Evolutionary conservation across 352 stramenopile genomes (phyloP), one percentile per base, ranked within the genome.

Genomic region (Globisporangium camurandrum): DNA sequence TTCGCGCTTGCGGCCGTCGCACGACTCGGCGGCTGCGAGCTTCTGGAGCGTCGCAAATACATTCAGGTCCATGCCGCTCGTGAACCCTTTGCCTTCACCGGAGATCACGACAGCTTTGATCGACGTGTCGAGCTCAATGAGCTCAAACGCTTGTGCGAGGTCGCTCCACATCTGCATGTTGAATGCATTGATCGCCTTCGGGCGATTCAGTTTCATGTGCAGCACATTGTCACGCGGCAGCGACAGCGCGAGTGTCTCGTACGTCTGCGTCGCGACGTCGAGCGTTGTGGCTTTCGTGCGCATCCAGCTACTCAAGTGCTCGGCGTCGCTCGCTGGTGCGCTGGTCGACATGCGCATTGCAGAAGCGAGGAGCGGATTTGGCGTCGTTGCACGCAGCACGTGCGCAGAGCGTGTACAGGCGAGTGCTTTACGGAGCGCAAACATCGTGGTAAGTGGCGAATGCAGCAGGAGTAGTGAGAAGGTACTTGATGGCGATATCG

Each of bases 81-180:
- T 87, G 64, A 96, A 96, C 1, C 64, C 71, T 31, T 72, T 67
- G n/a, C 82, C 82, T 54, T 87, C 66, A 20, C 86, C 84, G 20
- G 79, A 87, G 39, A 96, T 60, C 11, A 96, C 54, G 14, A 95
- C 76, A 14, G 72, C 77, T 43, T 75, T 79, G 42, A 93, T 79
- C 56, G 63, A 81, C 56, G 69, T 56, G 31, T 89, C 76, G 9
- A 60, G 24, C 48, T 93, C 74, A 24, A 95, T 64, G 38, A 69
- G 55, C 27, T 84, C 62, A 33, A 94, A 96, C 16, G 73, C 68
- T 38, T 75, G 52, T 17, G 69, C 67, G 38, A 95, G 49, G 20
- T 96, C 86, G 27, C 74, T 58, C 86, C 86, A 96, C 75, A 95
- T 90, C 52, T 85, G 77, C 77, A 96, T 89, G 62, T 92, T 88